Base-by-base conservation (phyloP, 2,329 filamentous ascomycete species). In the Onygenales sp. region DNA sequence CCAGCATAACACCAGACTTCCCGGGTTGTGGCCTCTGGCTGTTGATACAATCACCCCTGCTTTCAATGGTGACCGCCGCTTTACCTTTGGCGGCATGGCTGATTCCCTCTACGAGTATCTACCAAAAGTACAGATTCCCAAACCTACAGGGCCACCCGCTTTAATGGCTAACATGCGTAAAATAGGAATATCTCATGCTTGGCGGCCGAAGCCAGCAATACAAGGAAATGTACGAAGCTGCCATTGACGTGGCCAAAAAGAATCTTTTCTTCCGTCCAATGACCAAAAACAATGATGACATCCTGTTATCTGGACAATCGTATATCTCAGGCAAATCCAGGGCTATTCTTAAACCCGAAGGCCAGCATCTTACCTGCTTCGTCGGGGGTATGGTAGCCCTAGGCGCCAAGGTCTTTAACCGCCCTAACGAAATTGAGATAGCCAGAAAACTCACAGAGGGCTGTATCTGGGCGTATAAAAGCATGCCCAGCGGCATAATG, bases 191-290 rank as follows among this genome's bases (percentile, higher is more conserved):
- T 63, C 71, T 93, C 10, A 78, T 95, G 4, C 79, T 95, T 2
- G 87, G 88, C 54, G 90, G 89, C 0, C 75, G 83, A 1, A 81
- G 85, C 57, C 40, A 52, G 33, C 58, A 61, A 39, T 94, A 94
- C 67, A 75, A 78, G 56, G 78, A 77, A 17, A 79, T 95, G 70
- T 89, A 94, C 65, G 76, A 85, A 54, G 80, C 80, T 53, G 79
- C 83, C 3, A 79, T 85, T 33, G 80, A 85, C 4, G 82, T 82
- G 0, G 81, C 85, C 37, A 86, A 86, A 59, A 77, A 88, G 58
- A 79, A 87, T 66, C 76, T 95, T 8, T 80, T 95, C 54, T 95
- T 82, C 70, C 80, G 85, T 4, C 89, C 90, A 0, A 86, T 93
- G 81, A 79, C 83, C 21, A 78, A 82, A 6, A 78, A 80, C 33